Conservation (phyloP, 2,329 filamentous ascomycete genomes). For the Penicillium concentricum region DNA sequence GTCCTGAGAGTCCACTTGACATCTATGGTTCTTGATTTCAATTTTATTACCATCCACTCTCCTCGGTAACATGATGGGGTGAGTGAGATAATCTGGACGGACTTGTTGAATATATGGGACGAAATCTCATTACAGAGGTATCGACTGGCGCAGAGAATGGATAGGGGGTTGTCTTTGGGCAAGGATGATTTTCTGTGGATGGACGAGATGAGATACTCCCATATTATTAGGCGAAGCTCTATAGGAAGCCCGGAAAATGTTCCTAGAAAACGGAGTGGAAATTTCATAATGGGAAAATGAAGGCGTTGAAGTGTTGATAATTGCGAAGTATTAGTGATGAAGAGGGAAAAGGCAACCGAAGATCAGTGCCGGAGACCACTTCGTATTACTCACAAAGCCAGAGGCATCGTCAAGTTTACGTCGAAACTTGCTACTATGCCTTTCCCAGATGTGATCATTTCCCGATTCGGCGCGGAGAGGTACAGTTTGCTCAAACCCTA, state of each 20-base stretch:
- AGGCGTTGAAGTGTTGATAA: not conserved
- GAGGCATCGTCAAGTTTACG: conserved; percentile 1
- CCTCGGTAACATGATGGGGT: not conserved
- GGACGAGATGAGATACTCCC: not conserved
- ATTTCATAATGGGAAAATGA: not conserved
- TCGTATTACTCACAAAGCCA: not conserved
- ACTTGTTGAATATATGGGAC: not conserved
- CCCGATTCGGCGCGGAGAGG: not conserved
- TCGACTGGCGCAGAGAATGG: not conserved
- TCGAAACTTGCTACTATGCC: not conserved
- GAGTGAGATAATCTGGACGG: not conserved
- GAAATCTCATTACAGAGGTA: conserved; percentile 8
- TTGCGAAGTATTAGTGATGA: not conserved
- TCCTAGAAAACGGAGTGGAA: not conserved
- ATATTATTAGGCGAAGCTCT: conserved; percentile 4
- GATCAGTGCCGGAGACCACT: not conserved
- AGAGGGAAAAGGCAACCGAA: not conserved
- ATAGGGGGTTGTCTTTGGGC: not conserved
- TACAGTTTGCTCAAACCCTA: not conserved
- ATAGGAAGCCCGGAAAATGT: not conserved
- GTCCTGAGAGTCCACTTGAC: not conserved
- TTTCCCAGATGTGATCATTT: not conserved
- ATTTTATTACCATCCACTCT: not conserved
- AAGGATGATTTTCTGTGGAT: not conserved
- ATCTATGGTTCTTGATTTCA: not conserved